Evolutionary conservation across 306 rosid species (phyloP).

Genomic region (Boehmeria nivea): DNA sequence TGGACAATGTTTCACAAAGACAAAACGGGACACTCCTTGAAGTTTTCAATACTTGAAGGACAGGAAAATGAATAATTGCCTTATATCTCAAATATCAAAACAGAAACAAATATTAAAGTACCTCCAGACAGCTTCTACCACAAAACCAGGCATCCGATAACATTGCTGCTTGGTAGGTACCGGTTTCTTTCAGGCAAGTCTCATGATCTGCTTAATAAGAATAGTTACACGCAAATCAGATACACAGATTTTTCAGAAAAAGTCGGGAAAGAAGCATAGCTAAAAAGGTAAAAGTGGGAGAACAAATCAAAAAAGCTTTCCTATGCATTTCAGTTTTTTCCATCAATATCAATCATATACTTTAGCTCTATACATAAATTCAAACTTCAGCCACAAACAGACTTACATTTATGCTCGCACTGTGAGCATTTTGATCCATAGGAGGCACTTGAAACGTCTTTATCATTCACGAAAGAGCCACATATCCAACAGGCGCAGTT

Average conservation of each 20-base stretch:
- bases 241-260: too few relatives aligned
- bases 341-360: too few relatives aligned
- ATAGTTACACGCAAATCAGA: too few relatives aligned
- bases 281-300: too few relatives aligned
- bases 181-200: constrained; percentile 51
- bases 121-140: constrained; percentile 73
- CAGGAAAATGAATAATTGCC: constrained; percentile 10
- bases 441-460: constrained; percentile 46
- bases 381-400: constrained; percentile 17
- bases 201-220: constrained; percentile 63
- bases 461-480: constrained; percentile 61
- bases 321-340: too few relatives aligned
- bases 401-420: constrained; percentile 89
- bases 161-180: constrained; percentile 34
- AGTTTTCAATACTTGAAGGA: background rate
- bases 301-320: too few relatives aligned
- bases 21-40: background rate
- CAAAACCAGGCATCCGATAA: constrained; percentile 68
- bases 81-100: constrained; percentile 15
- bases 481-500: constrained; percentile 87
- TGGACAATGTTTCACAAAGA: background rate
- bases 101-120: constrained; percentile 25
- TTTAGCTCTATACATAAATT: too few relatives aligned
- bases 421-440: constrained; percentile 74
- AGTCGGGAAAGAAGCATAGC: too few relatives aligned